A percentile compares a stretch with the other conserved stretches of the same genome.
These are phyloP conservation scores for Cryphonectria radicalis DNA, from an alignment of 2,329 filamentous ascomycete species.

Conservation along the genomic window DNA sequence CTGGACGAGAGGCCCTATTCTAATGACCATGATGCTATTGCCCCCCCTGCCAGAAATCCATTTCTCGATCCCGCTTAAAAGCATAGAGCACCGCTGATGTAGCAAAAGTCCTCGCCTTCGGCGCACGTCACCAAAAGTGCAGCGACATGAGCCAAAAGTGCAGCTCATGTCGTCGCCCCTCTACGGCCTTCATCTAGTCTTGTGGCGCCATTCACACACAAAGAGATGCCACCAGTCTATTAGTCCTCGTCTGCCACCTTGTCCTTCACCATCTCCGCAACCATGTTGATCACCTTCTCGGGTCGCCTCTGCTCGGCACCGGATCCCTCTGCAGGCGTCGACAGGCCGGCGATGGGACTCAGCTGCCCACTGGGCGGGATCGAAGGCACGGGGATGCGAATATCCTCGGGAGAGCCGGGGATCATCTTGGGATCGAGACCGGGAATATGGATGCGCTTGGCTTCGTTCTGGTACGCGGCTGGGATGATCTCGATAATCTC, in stretches of 20 bases:
- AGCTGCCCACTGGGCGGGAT: constrained; percentile 45
- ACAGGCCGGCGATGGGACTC: constrained; percentile 53
- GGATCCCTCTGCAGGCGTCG: constrained; percentile 49
- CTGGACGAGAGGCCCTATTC: background rate
- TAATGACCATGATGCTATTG: background rate
- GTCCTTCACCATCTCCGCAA: constrained; percentile 55
- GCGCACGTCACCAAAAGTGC: background rate
- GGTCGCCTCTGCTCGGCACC: constrained; percentile 41
- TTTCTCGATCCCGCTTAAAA: background rate
- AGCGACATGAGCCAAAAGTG: background rate
- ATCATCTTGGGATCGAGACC: constrained; percentile 68
- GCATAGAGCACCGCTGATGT: background rate
- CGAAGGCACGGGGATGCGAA: constrained; percentile 73
- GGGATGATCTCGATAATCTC: constrained; percentile 99
- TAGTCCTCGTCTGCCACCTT: constrained; percentile 59
- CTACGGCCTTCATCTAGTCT: background rate
- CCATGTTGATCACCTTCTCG: constrained; percentile 54
- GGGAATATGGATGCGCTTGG: constrained; percentile 86
- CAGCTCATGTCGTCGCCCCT: background rate
- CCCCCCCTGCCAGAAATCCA: background rate
- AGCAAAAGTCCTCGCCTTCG: background rate
- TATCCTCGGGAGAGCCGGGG: constrained; percentile 78
- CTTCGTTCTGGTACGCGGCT: constrained; percentile 95
- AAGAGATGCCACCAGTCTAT: background rate
- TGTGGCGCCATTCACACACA: no score